A percentile compares a stretch with the other conserved stretches of the same genome.
Conservation (phyloP, 2,329 filamentous ascomycete genomes). For the Diaporthe vexans region DNA sequence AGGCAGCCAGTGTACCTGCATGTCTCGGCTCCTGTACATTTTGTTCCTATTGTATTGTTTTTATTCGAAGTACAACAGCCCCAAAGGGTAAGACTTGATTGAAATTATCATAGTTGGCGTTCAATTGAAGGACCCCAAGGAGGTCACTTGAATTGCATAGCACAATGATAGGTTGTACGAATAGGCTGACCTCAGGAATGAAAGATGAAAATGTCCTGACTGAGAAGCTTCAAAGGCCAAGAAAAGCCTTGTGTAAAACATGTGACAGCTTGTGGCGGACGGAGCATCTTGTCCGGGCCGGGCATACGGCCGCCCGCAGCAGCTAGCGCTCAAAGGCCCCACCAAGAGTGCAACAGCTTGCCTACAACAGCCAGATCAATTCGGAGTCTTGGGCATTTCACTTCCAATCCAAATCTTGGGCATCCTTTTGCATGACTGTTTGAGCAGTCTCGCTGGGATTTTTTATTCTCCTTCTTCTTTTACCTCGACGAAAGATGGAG, state of each 20-base stretch:
- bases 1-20: too few species aligned
- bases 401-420: not conserved
- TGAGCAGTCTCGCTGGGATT: not conserved
- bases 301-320: not conserved
- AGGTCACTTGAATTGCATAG: not conserved
- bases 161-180: too few species aligned
- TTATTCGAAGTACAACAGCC: too few species aligned
- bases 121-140: too few species aligned
- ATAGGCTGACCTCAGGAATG: not conserved
- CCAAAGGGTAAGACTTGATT: too few species aligned
- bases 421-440: not conserved
- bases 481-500: slow-evolving; percentile 8
- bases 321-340: slow-evolving; percentile 10
- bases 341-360: slow-evolving; percentile 3
- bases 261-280: not conserved
- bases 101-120: too few species aligned
- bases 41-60: too few species aligned
- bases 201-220: not conserved
- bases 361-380: not conserved
- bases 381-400: not conserved
- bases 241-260: not conserved
- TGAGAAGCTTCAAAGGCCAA: not conserved
- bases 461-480: not conserved
- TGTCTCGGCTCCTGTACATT: too few species aligned
- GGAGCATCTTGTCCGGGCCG: slow-evolving; percentile 30